Evolutionary conservation across 805 yeast species (phyloP), one percentile per base, ranked within the genome.

Genomic region (Pichia insulana): DNA sequence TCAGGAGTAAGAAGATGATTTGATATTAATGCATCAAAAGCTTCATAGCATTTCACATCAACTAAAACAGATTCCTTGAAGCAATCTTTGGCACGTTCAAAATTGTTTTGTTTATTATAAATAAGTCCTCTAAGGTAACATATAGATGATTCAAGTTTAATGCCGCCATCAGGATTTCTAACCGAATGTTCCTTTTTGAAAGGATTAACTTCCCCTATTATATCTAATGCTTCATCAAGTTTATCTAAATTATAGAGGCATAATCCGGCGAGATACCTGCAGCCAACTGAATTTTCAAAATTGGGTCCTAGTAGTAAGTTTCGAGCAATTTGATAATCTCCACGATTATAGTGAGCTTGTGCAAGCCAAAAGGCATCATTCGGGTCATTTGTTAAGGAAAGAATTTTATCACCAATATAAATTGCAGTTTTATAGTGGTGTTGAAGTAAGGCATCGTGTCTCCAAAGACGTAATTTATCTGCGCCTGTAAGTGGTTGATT

Each of bases 311-410:
- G 62, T 17, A 90, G 68, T 34, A 89, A 61, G 48, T 79, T 80
- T 40, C 87, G 74, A 2, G 95, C 96, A 28, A 96, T 69, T 33
- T 80, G 71, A 60, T 77, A 88, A 55, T 83, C 76, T 10, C 90
- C 90, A 43, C 76, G 77, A 43, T 78, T 68, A 59, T 78, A 86
- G 58, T 83, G 79, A 4, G 84, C 95, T 64, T 90, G 96, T 0
- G 96, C 96, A 26, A 90, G 69, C 96, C 97, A 89, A 61, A 87
- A 90, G 10, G 96, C 96, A 58, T 90, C 97, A 55, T 82, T 85
- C 12, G 96, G 83, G 56, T 89, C 96, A 45, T 73, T 71, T 0
- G 97, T 88, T 46, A 92, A 64, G 1, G 88, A 75, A 34, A 86
- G 70, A 7, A 92, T 85, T 54, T 89, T 90, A 63, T 92, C 96